Base-by-base conservation (phyloP, 805 yeast genomes). In the Hanseniaspora mollemarum region DNA sequence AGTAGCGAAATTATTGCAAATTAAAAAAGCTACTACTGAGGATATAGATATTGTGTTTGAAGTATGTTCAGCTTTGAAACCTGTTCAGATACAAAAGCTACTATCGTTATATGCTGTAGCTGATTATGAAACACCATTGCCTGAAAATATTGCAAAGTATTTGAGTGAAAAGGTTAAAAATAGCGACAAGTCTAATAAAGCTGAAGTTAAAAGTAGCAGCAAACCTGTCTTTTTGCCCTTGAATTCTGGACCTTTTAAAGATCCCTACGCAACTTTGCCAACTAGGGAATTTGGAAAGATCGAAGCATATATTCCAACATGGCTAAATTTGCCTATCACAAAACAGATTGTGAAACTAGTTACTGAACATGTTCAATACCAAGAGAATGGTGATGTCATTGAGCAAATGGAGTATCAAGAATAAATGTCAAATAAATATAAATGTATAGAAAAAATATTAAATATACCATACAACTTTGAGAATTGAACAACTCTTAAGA, bases 31-130 rank as follows among this genome's bases (percentile, higher is more conserved):
- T 59, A 82, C 94, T 29, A 75, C 80, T 33, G 94, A 83, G 54
- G 98, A 92, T 66, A 84, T 90, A 60, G 87, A 83, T 57, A 85
- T 90, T 53, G 81, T 92, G 56, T 87, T 85, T 69, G 97, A 92
- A 61, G 87, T 92, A 58, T 92, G 98, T 71, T 84, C 88, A 72
- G 82, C 90, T 13, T 75, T 92, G 70, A 84, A 83, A 61, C 96
- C 98, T 24, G 79, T 84, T n/a, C 98, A 92, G 72, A 81, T 92
- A 59, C 97, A 92, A 70, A 86, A 86, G 67, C 72, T 92, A 63
- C 81, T 92, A 56, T 75, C 90, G 15, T 94, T 85, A 63, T 92
- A 94, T 63, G 80, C 79, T 55, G 83, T 83, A 56, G 95, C 96
- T 9, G 97, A 90, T 62, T 92, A 90, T 63, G 98, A 92, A 69